phyloP scores from a whole-genome alignment of 2,329 filamentous ascomycete species.

The Cadophora sp. region DNA sequence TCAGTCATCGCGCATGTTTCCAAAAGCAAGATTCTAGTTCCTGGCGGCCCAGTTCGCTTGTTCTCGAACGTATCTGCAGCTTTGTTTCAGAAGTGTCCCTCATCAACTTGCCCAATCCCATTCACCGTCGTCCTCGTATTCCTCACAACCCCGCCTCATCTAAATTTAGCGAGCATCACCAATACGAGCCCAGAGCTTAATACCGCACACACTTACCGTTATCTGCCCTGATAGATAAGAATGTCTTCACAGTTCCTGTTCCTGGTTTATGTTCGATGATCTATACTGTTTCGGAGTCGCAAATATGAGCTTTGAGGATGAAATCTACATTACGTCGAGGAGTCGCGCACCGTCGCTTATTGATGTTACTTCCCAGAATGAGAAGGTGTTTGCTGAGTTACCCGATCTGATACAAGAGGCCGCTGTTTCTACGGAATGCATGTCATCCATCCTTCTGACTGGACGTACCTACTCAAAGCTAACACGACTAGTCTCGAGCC shows the following conservation, averaged over 20 bases:
- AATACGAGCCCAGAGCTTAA: conserved; percentile 23
- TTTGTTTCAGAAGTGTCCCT: conserved; percentile 26
- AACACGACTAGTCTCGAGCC: conserved; percentile 35
- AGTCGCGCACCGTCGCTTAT: conserved; percentile 39
- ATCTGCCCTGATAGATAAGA: conserved; percentile 1
- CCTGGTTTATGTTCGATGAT: conserved; percentile 5
- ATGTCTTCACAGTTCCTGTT: not conserved
- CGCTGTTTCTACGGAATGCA: conserved; percentile 40
- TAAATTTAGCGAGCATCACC: conserved; percentile 27
- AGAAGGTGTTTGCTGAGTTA: conserved; percentile 36
- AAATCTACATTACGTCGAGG: conserved; percentile 38
- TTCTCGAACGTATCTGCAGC: conserved; percentile 13
- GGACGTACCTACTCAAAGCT: not conserved
- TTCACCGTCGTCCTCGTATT: conserved; percentile 29
- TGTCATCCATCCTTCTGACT: not conserved
- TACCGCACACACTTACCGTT: not conserved
- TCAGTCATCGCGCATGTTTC: not conserved
- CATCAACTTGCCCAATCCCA: conserved; percentile 3
- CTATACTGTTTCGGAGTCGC: conserved; percentile 13
- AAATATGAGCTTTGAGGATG: conserved; percentile 31
- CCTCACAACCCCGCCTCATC: conserved; percentile 19
- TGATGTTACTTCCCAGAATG: conserved; percentile 37
- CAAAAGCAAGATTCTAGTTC: conserved; percentile 15
- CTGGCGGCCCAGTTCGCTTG: conserved; percentile 20
- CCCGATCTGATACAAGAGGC: conserved; percentile 43